Evolutionary conservation across 2,329 filamentous ascomycete genomes (phyloP), one percentile per base, ranked within the genome.

Genomic region (Epichloe gansuensis): DNA sequence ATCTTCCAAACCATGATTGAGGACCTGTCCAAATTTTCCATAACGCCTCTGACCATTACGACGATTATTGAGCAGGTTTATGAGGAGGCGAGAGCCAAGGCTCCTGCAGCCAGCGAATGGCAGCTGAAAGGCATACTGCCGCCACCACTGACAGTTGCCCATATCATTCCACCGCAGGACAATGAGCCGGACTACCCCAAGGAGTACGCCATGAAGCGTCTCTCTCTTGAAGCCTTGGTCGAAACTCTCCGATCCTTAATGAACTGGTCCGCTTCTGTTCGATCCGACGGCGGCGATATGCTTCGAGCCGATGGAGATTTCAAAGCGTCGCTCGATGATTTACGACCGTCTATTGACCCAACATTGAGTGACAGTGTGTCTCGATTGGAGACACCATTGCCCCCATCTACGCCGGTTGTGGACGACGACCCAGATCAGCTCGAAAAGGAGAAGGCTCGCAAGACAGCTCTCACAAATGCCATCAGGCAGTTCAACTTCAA

Each of bases 401-500:
- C 63, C 0, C 80, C 82, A 7, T 84, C 80, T 5, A 89, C 87
- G 0, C 85, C 82, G 21, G 71, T 83, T 2, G 69, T 81, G 3
- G 89, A 96, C 53, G 94, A 98, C 63, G 93, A 98, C 61, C 91
- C 91, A 0, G 89, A 83, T 56, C 85, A 96, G 61, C 74, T 98
- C n/a, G 93, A 97, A 63, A 94, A 86, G 66, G 89, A 90, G 52
- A 97, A 97, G 70, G 87, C 90, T 54, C 80, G 85, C 56, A 98
- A 98, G 71, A 97, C 89, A 6, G 93, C 93, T 0, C 71, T 97
- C 55, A 87, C 84, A 50, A 93, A 95, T 60, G 91, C 87, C 2
- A 85, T 96, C 51, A 82, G 84, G 48, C 85, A 89, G 56, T 98
- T 98, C 76, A 98, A 98, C 66, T 96, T 91, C 74, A 98, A 98